Conservation (phyloP, 176 grass and related monocot species). For the Eragrostis nindensis region DNA sequence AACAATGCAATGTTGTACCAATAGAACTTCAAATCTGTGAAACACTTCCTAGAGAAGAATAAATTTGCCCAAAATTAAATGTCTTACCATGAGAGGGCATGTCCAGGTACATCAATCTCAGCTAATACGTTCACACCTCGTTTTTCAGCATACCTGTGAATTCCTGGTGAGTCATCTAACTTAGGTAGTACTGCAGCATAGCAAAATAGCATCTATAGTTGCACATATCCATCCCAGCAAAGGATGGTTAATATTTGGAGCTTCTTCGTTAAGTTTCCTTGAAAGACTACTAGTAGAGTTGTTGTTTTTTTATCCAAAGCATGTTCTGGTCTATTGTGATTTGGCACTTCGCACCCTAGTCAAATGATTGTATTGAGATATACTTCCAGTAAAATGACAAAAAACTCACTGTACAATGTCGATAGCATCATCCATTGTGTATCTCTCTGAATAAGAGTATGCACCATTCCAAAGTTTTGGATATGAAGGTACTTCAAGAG, state of each 20-base stretch:
- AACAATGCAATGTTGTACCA: neutral
- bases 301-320: neutral
- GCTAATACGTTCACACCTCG: conserved; percentile 89
- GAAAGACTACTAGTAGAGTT: neutral
- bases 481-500: conserved; percentile 94
- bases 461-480: conserved; percentile 83
- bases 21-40: neutral
- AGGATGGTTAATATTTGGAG: neutral
- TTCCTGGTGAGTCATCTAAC: conserved; percentile 30
- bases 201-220: conserved; percentile 23
- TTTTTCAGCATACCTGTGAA: conserved; percentile 88
- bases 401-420: conserved; percentile 88
- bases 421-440: conserved; percentile 79
- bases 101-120: conserved; percentile 97
- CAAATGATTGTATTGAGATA: conserved; percentile 17
- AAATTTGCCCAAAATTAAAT: neutral
- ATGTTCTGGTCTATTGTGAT: conserved; percentile 3
- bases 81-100: conserved; percentile 85
- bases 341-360: conserved; percentile 8
- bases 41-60: conserved; percentile 13
- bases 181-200: conserved; percentile 7
- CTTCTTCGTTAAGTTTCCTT: neutral
- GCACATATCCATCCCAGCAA: neutral
- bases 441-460: conserved; percentile 97
- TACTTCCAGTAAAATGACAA: conserved; percentile 4